These are phyloP conservation scores for Plantago elongata DNA, from an alignment of 257 asterid species.

Conservation along the genomic window DNA sequence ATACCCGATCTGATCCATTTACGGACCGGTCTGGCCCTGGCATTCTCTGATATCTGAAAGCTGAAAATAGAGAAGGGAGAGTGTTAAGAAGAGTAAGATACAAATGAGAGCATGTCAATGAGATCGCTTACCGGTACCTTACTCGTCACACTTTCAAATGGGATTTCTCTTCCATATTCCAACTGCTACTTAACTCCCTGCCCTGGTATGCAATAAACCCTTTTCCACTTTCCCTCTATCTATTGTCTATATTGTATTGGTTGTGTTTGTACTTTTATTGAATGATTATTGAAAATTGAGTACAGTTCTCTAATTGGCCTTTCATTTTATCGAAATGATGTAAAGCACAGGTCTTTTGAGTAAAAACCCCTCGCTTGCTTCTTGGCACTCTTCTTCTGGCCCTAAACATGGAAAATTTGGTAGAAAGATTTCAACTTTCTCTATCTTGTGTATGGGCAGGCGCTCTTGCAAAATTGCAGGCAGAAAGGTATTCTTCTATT, in stretches of 20 bases:
- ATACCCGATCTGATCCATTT: too few species aligned
- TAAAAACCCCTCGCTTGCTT: conserved; percentile 35
- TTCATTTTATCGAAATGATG: too few species aligned
- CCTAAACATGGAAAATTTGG: conserved; percentile 32
- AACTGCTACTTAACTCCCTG: conserved; percentile 27
- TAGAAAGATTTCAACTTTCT: conserved; percentile 58
- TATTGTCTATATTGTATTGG: background rate
- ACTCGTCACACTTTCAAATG: conserved; percentile 53
- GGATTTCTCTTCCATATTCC: conserved; percentile 53
- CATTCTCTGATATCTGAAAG: too few species aligned
- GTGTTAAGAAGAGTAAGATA: too few species aligned
- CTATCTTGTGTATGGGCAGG: conserved; percentile 83
- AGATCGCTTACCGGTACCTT: conserved; percentile 47
- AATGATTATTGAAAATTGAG: too few species aligned
- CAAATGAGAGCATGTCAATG: conserved; percentile 26
- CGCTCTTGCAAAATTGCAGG: conserved; percentile 91
- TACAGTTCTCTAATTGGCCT: too few species aligned
- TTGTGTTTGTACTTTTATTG: too few species aligned
- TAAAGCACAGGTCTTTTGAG: conserved; percentile 34
- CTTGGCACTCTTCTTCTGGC: conserved; percentile 41
- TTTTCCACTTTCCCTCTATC: background rate
- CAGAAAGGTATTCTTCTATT: conserved; percentile 54
- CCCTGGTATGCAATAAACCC: conserved; percentile 34
- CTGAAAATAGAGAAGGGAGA: too few species aligned
- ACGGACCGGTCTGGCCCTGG: too few species aligned